phyloP scores from a whole-genome alignment of 1,284 basidiomycete species.

The Lentinula novae-zelandiae region DNA sequence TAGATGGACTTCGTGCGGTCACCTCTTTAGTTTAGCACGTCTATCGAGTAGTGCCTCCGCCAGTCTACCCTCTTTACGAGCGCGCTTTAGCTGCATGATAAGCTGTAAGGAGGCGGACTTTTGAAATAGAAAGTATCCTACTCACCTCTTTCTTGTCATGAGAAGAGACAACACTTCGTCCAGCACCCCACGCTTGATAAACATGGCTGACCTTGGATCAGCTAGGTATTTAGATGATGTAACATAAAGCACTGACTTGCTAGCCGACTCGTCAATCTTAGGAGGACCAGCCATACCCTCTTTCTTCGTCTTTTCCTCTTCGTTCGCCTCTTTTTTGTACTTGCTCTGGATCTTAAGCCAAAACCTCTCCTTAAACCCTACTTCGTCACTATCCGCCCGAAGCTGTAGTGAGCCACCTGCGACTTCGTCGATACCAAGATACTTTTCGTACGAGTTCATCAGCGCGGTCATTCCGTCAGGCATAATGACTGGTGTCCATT shows the following conservation, averaged over 20 bases:
- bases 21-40: slow-evolving; percentile 91
- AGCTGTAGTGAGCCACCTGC: slow-evolving; percentile 77
- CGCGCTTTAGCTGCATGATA: slow-evolving; percentile 68
- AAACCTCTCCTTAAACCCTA: slow-evolving; percentile 79
- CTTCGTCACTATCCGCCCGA: slow-evolving; percentile 78
- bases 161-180: slow-evolving; percentile 65
- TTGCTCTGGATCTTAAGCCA: slow-evolving; percentile 89
- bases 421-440: slow-evolving; percentile 76
- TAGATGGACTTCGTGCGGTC: background rate
- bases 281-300: slow-evolving; percentile 52
- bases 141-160: slow-evolving; percentile 71
- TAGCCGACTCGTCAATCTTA: slow-evolving; percentile 62
- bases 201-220: slow-evolving; percentile 47
- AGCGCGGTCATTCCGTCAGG: slow-evolving; percentile 80
- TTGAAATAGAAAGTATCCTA: slow-evolving; percentile 12
- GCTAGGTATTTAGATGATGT: background rate
- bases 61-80: slow-evolving; percentile 82
- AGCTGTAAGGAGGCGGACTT: background rate
- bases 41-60: slow-evolving; percentile 89
- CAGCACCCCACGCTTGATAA: slow-evolving; percentile 87
- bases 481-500: slow-evolving; percentile 77
- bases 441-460: slow-evolving; percentile 83
- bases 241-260: slow-evolving; percentile 54
- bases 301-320: slow-evolving; percentile 77
- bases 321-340: slow-evolving; percentile 83